phyloP scores from a whole-genome alignment of 1,284 basidiomycete genomes.

The Farysia itapuensis region DNA sequence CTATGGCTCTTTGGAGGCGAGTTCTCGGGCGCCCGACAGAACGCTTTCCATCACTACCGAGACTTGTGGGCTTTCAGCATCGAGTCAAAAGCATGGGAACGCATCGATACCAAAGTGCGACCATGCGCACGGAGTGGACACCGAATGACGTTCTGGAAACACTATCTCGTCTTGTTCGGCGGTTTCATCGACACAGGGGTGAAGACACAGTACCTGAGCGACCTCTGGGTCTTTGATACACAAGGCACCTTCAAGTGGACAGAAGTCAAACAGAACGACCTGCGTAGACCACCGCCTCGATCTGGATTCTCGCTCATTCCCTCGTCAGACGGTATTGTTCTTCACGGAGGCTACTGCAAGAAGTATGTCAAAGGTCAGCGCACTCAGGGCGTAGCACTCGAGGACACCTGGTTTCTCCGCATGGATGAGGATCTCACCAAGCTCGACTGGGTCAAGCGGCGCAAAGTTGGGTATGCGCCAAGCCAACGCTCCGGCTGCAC shows the following conservation, averaged over 20 bases:
- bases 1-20: constrained; percentile 60
- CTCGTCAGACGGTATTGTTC: constrained; percentile 74
- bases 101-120: constrained; percentile 80
- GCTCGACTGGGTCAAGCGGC: constrained; percentile 79
- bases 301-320: constrained; percentile 82
- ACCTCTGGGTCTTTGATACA: constrained; percentile 84
- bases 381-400: constrained; percentile 80
- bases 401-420: constrained; percentile 89
- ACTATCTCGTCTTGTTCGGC: constrained; percentile 78
- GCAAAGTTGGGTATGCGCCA: constrained; percentile 70
- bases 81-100: constrained; percentile 72
- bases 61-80: constrained; percentile 63
- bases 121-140: constrained; percentile 81
- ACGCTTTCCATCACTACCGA: constrained; percentile 85
- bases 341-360: constrained; percentile 91
- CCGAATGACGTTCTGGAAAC: constrained; percentile 86
- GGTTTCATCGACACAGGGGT: constrained; percentile 81
- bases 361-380: constrained; percentile 84
- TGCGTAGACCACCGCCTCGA: constrained; percentile 41
- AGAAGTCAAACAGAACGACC: constrained; percentile 67
- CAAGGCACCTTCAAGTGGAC: constrained; percentile 81
- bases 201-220: constrained; percentile 78
- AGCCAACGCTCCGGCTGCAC: constrained; percentile 71
- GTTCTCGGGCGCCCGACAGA: constrained; percentile 76
- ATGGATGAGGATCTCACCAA: constrained; percentile 58